These are phyloP conservation scores for Phytophthora nicotianae DNA, from an alignment of 352 stramenopile genomes.

Conservation along the genomic window DNA sequence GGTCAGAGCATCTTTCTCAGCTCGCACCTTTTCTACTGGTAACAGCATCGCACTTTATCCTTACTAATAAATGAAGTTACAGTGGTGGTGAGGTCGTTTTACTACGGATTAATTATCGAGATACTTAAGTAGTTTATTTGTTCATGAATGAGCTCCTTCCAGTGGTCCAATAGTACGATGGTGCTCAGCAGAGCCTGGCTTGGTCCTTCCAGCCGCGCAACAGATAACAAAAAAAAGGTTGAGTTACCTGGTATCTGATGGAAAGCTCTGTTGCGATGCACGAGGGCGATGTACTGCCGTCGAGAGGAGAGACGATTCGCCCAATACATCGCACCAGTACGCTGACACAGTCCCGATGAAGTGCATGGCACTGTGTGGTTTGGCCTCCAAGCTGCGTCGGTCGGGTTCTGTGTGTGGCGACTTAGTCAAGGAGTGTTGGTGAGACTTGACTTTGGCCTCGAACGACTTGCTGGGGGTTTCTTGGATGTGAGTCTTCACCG, in stretches of 20 bases:
- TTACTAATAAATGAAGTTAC: too few species aligned
- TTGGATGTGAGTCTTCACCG: background rate
- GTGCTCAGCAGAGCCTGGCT: background rate
- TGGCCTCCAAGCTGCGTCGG: background rate
- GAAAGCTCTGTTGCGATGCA: background rate
- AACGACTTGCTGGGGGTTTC: slow-evolving; percentile 1
- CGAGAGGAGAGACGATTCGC: slow-evolving; percentile 7
- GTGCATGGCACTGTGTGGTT: background rate
- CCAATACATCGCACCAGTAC: slow-evolving; percentile 13
- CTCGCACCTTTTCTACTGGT: slow-evolving; percentile 21
- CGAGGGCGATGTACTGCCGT: background rate
- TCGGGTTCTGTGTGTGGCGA: background rate
- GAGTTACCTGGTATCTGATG: too few species aligned
- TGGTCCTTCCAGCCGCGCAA: too few species aligned
- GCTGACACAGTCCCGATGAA: slow-evolving; percentile 2
- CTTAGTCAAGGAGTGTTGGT: background rate
- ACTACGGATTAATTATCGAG: background rate
- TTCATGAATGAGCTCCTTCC: background rate
- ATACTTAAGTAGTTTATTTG: background rate
- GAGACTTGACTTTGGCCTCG: background rate
- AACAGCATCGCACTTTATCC: background rate
- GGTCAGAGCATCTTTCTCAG: background rate
- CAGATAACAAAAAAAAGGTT: background rate
- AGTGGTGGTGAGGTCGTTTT: too few species aligned
- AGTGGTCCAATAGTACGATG: background rate